Conservation (phyloP, 768 basidiomycete genomes). For the Nidularia pulvinata region DNA sequence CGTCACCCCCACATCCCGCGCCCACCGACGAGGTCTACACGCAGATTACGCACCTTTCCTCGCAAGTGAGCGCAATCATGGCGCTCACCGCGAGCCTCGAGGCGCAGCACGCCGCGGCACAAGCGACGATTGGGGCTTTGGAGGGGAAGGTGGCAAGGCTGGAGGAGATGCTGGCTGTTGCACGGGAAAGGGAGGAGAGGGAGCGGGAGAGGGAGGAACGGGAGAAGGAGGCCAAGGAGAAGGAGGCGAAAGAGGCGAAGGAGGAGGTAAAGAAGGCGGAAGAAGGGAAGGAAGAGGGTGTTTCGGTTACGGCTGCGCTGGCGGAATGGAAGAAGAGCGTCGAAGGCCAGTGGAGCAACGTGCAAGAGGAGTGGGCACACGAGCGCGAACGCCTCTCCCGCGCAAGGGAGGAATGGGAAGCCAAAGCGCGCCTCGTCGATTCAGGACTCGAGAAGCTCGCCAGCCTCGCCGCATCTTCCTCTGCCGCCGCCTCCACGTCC, state of each 20-base stretch:
- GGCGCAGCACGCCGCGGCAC: slow-evolving; percentile 75
- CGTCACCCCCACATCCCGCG: slow-evolving; percentile 12
- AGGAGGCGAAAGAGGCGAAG: background rate
- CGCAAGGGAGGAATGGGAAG: slow-evolving; percentile 86
- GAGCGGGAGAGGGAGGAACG: slow-evolving; percentile 5
- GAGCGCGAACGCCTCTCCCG: slow-evolving; percentile 76
- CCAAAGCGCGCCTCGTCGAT: slow-evolving; percentile 50
- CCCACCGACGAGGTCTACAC: slow-evolving; percentile 42
- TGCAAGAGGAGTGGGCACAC: slow-evolving; percentile 80
- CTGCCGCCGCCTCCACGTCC: slow-evolving; percentile 38
- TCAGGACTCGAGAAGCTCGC: slow-evolving; percentile 47
- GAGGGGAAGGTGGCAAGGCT: slow-evolving; percentile 68
- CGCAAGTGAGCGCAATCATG: slow-evolving; percentile 76
- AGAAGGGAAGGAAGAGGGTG: slow-evolving; percentile 12
- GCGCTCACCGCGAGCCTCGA: slow-evolving; percentile 74
- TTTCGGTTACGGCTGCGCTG: slow-evolving; percentile 53
- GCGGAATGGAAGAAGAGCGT: slow-evolving; percentile 77
- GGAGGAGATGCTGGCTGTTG: slow-evolving; percentile 47
- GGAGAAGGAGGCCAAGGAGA: background rate
- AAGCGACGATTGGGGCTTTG: slow-evolving; percentile 66
- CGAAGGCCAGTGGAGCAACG: slow-evolving; percentile 76
- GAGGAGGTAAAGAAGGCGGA: background rate
- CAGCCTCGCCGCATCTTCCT: slow-evolving; percentile 20
- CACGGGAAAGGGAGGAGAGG: slow-evolving; percentile 1
- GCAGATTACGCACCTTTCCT: slow-evolving; percentile 64